Base-by-base conservation (phyloP, 2,329 filamentous ascomycete genomes). In the Scytalidium sp. region DNA sequence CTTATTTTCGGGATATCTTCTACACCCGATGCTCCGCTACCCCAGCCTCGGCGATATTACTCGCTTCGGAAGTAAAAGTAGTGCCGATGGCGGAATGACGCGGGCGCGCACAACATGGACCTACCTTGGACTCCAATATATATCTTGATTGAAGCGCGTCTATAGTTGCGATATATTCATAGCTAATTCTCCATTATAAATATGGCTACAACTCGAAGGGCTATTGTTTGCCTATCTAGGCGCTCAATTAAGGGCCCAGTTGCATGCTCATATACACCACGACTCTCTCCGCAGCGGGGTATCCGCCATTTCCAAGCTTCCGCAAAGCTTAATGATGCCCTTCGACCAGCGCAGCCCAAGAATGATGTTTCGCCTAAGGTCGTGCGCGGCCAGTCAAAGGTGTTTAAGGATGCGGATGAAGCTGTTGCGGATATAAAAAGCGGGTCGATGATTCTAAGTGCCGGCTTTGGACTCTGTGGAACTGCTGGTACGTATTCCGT, bases 391-490 rank as follows among this genome's bases (percentile, higher is more conserved):
- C 47, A 39, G 7, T 59, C 56, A 13, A 63, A 63, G 45, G 23
- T 63, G 11, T 63, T 53, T 20, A 61, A 58, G 43, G 47, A 56
- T 53, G 60, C 60, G 9, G 60, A 62, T 55, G 54, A 51, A 13
- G 59, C 60, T 1, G 59, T 63, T 5, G 56, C 54, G 25, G 61
- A 63, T 55, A 21, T 63, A 36, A 55, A 60, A 49, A 85, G 86
- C 59, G 81, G 87, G 48, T 84, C 82, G 10, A 87, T 81, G 0
- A 74, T 93, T 29, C 73, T 93, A 49, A 90, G 87, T 63, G 85
- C 88, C 15, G 89, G 88, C 1, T 93, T 93, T 65, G 89, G 89
- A n/a, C 78, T 93, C 11, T 92, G 87, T 58, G 88, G 88, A 56
- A 85, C 91, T 17, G 82, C 84, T 48, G 80, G 82, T 83, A 70